Conservation (phyloP, 345 rosid species). For the Psidium friedrichsthalianum region DNA sequence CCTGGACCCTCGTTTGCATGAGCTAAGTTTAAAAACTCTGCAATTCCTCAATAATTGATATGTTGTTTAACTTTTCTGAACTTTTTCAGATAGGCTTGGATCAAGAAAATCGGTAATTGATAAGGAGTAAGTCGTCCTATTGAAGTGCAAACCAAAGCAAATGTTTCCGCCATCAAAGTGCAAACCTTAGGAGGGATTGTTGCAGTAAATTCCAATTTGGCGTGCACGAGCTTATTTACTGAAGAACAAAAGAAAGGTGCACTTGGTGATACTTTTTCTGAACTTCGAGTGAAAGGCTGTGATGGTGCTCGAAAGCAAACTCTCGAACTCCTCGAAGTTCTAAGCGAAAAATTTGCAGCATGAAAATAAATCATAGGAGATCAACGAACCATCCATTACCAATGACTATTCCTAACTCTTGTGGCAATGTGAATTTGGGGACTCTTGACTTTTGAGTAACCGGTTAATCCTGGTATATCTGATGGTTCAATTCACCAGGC, state of each 20-base stretch:
- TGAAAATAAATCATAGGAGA: neutral
- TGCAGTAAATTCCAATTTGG: neutral
- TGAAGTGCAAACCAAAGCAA: neutral
- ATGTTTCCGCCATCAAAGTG: neutral
- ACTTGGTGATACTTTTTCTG: neutral
- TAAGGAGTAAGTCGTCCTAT: neutral
- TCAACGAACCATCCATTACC: neutral
- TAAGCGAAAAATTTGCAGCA: neutral
- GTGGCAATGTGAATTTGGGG: neutral
- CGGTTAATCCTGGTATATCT: neutral
- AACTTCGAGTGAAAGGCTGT: neutral
- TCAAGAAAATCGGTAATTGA: neutral
- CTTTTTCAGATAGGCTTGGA: neutral
- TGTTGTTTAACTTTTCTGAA: neutral
- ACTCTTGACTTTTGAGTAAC: neutral
- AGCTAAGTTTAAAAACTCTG: neutral
- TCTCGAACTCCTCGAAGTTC: neutral
- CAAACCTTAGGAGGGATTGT: neutral
- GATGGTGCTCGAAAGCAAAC: neutral
- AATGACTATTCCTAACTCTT: neutral
- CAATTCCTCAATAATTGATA: neutral
- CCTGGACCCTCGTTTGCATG: neutral
- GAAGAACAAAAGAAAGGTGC: neutral
- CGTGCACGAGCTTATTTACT: neutral
- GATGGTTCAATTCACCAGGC: too few species aligned